Percentiles rank a stretch among this genome's conserved stretches.
Conservation (phyloP, 2,329 filamentous ascomycete species). For the Dichotomopilus funicola region DNA sequence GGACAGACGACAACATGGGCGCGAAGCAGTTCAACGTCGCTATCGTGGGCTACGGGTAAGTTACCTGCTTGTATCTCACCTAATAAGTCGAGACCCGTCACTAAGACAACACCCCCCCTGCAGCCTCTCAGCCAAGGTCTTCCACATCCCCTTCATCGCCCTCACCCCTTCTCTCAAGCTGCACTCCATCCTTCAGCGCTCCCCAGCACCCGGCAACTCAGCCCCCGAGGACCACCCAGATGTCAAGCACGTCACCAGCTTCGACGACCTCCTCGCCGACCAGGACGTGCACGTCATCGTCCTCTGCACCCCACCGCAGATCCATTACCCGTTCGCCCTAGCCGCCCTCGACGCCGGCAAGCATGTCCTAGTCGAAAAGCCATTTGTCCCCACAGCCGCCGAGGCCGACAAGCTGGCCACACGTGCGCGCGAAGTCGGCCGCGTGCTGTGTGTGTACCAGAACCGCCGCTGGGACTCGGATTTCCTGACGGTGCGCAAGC, state of each 20-base stretch:
- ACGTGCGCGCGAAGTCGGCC: slow-evolving; percentile 44
- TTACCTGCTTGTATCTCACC: not conserved
- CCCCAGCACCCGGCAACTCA: slow-evolving; percentile 56
- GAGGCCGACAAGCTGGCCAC: slow-evolving; percentile 59
- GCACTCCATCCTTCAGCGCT: slow-evolving; percentile 70
- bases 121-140: slow-evolving; percentile 64
- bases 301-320: slow-evolving; percentile 64
- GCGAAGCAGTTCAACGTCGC: slow-evolving; percentile 26
- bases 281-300: slow-evolving; percentile 61
- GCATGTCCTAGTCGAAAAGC: slow-evolving; percentile 77
- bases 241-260: slow-evolving; percentile 56
- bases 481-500: slow-evolving; percentile 61
- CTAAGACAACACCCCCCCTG: not conserved
- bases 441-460: slow-evolving; percentile 62
- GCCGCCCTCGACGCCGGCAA: slow-evolving; percentile 62
- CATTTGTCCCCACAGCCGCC: slow-evolving; percentile 65
- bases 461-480: slow-evolving; percentile 74
- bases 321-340: slow-evolving; percentile 61
- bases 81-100: not conserved
- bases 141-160: slow-evolving; percentile 74
- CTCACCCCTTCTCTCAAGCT: slow-evolving; percentile 59
- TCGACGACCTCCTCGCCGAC: slow-evolving; percentile 60
- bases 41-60: slow-evolving; percentile 25
- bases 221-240: slow-evolving; percentile 61
- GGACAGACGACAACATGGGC: slow-evolving; percentile 13